phyloP scores from a whole-genome alignment of 768 basidiomycete genomes.

The Fistulinella prunicolor region DNA sequence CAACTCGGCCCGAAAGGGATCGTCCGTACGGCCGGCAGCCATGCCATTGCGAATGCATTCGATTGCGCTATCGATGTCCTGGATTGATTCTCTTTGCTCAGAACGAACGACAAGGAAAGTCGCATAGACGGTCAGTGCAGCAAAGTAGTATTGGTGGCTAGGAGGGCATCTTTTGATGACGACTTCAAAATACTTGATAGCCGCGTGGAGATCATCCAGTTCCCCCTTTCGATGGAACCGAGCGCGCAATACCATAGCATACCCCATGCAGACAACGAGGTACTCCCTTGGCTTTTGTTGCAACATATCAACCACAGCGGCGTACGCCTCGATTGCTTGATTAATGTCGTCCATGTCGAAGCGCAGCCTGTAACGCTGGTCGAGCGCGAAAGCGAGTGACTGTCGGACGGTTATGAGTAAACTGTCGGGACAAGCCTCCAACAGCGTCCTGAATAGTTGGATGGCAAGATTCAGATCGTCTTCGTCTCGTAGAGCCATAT shows the following conservation, averaged over 20 bases:
- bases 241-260: neutral
- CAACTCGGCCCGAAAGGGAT: no score
- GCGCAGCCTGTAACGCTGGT: conserved; percentile 7
- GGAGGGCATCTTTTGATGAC: conserved; percentile 7
- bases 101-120: conserved; percentile 11
- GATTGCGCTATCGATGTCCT: conserved; percentile 18
- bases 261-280: conserved; percentile 6
- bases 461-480: conserved; percentile 22
- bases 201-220: conserved; percentile 11
- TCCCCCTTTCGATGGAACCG: conserved; percentile 11
- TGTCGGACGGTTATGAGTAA: conserved; percentile 5
- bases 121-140: conserved; percentile 5
- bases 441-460: conserved; percentile 2
- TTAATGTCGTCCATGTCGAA: conserved; percentile 17
- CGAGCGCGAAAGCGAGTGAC: conserved; percentile 9
- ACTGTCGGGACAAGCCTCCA: conserved; percentile 5
- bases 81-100: conserved; percentile 7
- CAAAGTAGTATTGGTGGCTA: conserved; percentile 1
- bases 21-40: neutral
- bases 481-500: conserved; percentile 9
- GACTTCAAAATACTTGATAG: conserved; percentile 8
- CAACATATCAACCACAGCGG: conserved; percentile 7
- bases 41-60: conserved; percentile 10
- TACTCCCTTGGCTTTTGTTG: conserved; percentile 2
- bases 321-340: conserved; percentile 6